A percentile compares a stretch with the other conserved stretches of the same genome.
phyloP scores from a whole-genome alignment of 805 yeast genomes.

The Zygosaccharomyces kombuchaensis region DNA sequence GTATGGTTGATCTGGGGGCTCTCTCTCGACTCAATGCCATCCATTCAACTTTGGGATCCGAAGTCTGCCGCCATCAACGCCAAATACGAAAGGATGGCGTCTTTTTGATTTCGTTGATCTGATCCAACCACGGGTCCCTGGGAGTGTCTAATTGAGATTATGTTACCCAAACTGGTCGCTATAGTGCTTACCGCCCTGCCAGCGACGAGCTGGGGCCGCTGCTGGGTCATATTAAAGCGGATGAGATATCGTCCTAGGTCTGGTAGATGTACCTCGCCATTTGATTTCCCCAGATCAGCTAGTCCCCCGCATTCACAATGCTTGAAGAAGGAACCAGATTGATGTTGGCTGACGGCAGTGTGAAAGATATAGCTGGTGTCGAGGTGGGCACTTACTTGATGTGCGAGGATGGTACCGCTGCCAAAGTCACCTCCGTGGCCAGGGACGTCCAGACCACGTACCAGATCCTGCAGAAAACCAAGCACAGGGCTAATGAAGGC shows the following conservation, averaged over 20 bases:
- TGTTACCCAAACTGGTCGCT: conserved; percentile 5
- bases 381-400: conserved; percentile 38
- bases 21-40: too few relatives aligned
- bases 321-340: conserved; percentile 40
- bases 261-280: not conserved
- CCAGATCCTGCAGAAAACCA: conserved; percentile 34
- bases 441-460: conserved; percentile 44
- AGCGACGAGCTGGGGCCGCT: not conserved
- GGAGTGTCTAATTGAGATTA: not conserved
- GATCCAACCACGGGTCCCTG: not conserved
- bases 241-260: not conserved
- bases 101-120: not conserved
- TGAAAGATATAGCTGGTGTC: conserved; percentile 35
- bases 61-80: conserved; percentile 4
- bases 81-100: conserved; percentile 3
- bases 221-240: conserved; percentile 4
- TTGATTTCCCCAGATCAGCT: not conserved
- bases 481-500: conserved; percentile 24
- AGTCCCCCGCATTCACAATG: conserved; percentile 17
- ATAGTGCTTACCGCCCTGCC: not conserved
- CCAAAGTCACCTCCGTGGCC: conserved; percentile 39
- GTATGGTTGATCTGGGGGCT: not conserved
- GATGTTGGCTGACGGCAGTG: conserved; percentile 42
- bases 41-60: too few relatives aligned
- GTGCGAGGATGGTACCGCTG: conserved; percentile 42